Evolutionary conservation across 306 rosid genomes (phyloP).

Genomic region (Dalbergia cultrata): DNA sequence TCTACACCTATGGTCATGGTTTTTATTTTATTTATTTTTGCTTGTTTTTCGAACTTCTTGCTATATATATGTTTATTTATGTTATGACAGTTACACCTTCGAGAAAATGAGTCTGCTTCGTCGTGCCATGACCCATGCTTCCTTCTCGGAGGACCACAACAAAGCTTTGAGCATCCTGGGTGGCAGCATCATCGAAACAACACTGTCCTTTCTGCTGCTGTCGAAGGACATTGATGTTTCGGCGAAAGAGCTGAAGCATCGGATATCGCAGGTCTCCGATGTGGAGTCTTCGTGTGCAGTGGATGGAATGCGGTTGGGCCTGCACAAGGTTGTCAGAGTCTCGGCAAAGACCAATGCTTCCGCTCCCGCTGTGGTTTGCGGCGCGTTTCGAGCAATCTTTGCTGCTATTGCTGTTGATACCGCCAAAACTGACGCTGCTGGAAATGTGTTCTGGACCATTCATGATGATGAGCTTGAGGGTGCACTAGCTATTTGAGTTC

Average conservation of each 20-base stretch:
- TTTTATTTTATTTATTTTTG: neutral
- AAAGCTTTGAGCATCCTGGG: slow-evolving; percentile 70
- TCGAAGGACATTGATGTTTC: slow-evolving; percentile 62
- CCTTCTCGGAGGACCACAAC: slow-evolving; percentile 85
- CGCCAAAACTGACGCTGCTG: slow-evolving; percentile 60
- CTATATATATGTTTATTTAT: neutral
- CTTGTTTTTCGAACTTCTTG: neutral
- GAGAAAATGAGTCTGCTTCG: slow-evolving; percentile 60
- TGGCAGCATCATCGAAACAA: slow-evolving; percentile 56
- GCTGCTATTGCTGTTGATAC: slow-evolving; percentile 78
- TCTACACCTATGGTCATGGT: too few relatives aligned
- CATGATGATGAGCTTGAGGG: slow-evolving; percentile 56
- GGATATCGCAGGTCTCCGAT: slow-evolving; percentile 51
- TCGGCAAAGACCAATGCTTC: slow-evolving; percentile 74
- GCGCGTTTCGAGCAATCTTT: slow-evolving; percentile 78
- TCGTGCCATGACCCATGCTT: slow-evolving; percentile 85
- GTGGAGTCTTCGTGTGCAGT: slow-evolving; percentile 65
- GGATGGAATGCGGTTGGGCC: slow-evolving; percentile 55
- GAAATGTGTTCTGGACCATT: slow-evolving; percentile 62
- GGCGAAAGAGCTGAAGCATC: slow-evolving; percentile 56
- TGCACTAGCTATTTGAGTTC: slow-evolving; percentile 38
- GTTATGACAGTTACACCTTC: slow-evolving; percentile 60
- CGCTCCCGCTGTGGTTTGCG: slow-evolving; percentile 64
- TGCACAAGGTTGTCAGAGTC: slow-evolving; percentile 72
- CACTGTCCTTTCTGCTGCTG: slow-evolving; percentile 50